Evolutionary conservation across 495 filamentous ascomycete species (phyloP).

Genomic region (Daldinia grandis): DNA sequence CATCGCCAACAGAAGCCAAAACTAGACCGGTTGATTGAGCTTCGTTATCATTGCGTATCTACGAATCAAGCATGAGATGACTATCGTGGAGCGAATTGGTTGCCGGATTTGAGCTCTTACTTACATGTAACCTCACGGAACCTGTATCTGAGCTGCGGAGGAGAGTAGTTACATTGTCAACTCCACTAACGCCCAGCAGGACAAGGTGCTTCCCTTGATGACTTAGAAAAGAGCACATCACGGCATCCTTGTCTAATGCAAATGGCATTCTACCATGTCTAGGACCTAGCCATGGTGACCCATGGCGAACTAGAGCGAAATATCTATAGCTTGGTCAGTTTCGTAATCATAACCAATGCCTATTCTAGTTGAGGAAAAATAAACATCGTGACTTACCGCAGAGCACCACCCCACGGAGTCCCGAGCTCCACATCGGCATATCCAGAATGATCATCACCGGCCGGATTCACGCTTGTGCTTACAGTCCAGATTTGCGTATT

Average conservation of each 20-base stretch:
- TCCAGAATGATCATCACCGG: constrained; percentile 64
- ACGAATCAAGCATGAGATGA: constrained; percentile 18
- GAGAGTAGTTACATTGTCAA: constrained; percentile 74
- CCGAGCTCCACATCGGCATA: constrained; percentile 68
- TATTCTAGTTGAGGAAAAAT: neutral
- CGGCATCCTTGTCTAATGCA: constrained; percentile 73
- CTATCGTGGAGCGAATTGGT: neutral
- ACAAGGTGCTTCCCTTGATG: constrained; percentile 79
- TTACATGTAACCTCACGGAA: constrained; percentile 70
- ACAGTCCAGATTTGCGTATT: constrained; percentile 77
- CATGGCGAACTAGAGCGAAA: constrained; percentile 82
- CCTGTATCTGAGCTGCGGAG: constrained; percentile 73
- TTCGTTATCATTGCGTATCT: constrained; percentile 70
- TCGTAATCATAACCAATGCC: neutral
- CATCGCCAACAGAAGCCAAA: constrained; percentile 74
- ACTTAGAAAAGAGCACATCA: constrained; percentile 83
- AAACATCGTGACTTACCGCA: constrained; percentile 50
- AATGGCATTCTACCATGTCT: constrained; percentile 78
- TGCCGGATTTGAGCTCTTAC: constrained; percentile 29
- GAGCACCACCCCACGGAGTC: constrained; percentile 60
- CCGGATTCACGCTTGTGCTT: constrained; percentile 61
- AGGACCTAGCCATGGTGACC: constrained; percentile 86
- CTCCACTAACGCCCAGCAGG: constrained; percentile 80
- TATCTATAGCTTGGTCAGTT: constrained; percentile 58
- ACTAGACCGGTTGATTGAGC: constrained; percentile 64